Evolutionary conservation across 148 eudicot species (phyloP), one percentile per base, ranked within the genome.

Genomic region (Polygonum aviculare): DNA sequence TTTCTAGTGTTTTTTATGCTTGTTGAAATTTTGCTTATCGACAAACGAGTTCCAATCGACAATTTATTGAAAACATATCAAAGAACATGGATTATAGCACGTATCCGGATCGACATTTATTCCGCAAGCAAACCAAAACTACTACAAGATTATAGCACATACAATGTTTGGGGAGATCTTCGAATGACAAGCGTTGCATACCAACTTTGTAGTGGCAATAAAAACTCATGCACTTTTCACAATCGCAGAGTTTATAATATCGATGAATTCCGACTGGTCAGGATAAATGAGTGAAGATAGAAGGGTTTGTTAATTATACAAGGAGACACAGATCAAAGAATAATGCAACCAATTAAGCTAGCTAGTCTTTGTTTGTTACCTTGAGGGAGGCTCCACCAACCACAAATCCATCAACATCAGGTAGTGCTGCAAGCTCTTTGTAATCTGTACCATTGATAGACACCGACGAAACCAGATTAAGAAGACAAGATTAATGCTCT

Each of bases 401-500:
- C 77, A 91, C 83, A 80, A 94, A 94, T 31, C 98, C 98, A 79
- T 94, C 98, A 63, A 94, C 89, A 84, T 91, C 98, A 40, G 98
- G 88, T 79, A 91, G 88, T 10, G 74, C 90, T 52, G 90, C 97
- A 70, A 94, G 80, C 79, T 90, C 94, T 79, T 91, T 90, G 83
- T 94, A 88, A 80, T 94, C 90, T 50, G 81, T 91, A 74, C 98
- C 98, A 77, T 49, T 94, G 41, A 94, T 97, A 51, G 98, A 94
- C 26, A 94, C 97, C 91, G 87, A 52, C 81, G 62, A 16, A 55
- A 71, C 12, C 22, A 12, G 16, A 14, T 3, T 51, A 12, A 21
- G 48, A 22, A 0, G 44, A 45, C 75, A 72, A 72, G 21, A 19
- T 19, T 11, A 45, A 16, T 15, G 45, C 38, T 41, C 0, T 26